These are phyloP conservation scores for Heterococcus sp. DNA, from an alignment of 108 stramenopile genomes.

Conservation along the genomic window DNA sequence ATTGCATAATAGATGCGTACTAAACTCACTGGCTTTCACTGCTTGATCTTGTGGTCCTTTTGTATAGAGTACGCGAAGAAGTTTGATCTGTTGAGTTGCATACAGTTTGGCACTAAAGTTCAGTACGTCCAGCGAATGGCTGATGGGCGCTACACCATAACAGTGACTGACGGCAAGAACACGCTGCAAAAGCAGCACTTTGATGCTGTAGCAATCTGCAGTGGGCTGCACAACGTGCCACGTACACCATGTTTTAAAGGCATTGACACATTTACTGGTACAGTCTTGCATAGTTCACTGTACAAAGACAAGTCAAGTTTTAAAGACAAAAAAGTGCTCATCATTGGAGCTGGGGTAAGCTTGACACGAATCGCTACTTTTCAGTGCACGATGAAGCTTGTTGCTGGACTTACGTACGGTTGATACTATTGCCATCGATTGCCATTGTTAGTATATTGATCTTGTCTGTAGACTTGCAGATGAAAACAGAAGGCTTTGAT, in stretches of 20 bases:
- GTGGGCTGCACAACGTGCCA: background rate
- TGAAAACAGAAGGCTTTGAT: too few species aligned
- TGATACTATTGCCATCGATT: too few species aligned
- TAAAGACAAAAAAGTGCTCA: background rate
- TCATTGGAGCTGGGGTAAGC: background rate
- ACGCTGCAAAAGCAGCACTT: background rate
- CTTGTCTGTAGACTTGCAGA: too few species aligned
- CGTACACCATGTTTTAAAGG: background rate
- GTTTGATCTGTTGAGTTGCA: background rate
- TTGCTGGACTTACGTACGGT: too few species aligned
- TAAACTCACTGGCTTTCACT: background rate
- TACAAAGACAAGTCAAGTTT: constrained; percentile 6
- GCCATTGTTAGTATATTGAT: too few species aligned
- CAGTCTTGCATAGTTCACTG: background rate
- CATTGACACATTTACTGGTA: background rate
- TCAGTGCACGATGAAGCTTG: too few species aligned
- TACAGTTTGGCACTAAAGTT: background rate
- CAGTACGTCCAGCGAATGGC: background rate
- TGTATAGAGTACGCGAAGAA: background rate
- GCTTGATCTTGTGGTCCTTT: background rate
- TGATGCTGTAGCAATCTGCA: constrained; percentile 5
- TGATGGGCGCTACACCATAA: background rate
- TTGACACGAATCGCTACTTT: too few species aligned
- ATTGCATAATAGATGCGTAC: background rate
- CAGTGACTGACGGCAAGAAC: background rate